These are phyloP conservation scores for Carpinus fangiana DNA, from an alignment of 306 rosid species.

Conservation along the genomic window DNA sequence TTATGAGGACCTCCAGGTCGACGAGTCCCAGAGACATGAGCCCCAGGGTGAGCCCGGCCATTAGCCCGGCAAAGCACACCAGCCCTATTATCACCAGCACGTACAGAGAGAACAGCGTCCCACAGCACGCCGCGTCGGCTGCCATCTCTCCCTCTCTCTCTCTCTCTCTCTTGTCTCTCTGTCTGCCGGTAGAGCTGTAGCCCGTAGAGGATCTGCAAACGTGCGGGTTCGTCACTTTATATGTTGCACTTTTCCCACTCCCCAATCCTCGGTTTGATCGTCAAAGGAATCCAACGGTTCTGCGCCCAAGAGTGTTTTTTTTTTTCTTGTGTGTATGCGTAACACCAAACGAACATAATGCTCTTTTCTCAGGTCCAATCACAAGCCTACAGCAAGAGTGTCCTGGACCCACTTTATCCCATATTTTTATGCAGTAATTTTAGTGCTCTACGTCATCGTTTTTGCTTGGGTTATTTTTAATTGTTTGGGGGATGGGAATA, in stretches of 20 bases:
- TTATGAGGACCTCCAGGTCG: constrained; percentile 95
- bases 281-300: background rate
- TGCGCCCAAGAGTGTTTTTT: background rate
- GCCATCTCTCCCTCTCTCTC: constrained; percentile 46
- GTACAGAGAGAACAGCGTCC: constrained; percentile 53
- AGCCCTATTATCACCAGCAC: constrained; percentile 53
- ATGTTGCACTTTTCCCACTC: background rate
- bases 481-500: background rate
- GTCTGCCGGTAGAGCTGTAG: background rate
- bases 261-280: constrained; percentile 4
- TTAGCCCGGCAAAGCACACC: constrained; percentile 82
- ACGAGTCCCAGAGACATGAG: constrained; percentile 97
- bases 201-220: constrained; percentile 10
- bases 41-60: constrained; percentile 98
- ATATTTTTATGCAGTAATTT: too few species aligned
- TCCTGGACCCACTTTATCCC: background rate
- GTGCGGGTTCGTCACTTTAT: constrained; percentile 3
- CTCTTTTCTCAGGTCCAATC: background rate
- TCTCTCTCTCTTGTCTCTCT: background rate
- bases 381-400: background rate
- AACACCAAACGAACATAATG: background rate
- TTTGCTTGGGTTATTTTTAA: background rate
- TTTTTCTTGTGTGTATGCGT: background rate
- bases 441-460: background rate
- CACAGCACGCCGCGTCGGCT: constrained; percentile 64